These are phyloP conservation scores for Aspergillus sergii DNA, from an alignment of 2,329 filamentous ascomycete genomes.

Conservation along the genomic window DNA sequence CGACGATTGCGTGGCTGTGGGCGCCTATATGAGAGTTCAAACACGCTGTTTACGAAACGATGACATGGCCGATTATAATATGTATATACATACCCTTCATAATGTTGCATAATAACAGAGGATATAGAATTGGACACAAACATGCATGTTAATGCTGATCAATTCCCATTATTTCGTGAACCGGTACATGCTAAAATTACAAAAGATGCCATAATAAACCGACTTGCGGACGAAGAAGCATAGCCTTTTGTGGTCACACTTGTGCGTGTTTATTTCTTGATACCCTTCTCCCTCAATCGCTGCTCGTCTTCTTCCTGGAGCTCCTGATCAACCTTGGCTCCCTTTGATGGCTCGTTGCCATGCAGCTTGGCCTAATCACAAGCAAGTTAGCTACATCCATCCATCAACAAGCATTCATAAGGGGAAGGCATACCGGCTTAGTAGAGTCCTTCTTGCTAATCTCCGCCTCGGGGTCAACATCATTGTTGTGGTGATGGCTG, in stretches of 20 bases:
- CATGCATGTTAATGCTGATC: not conserved
- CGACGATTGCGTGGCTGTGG: not conserved
- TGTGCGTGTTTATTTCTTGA: conserved; percentile 31
- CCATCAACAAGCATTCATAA: not conserved
- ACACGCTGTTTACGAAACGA: conserved; percentile 14
- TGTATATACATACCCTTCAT: conserved; percentile 7
- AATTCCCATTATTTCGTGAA: not conserved
- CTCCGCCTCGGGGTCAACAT: conserved; percentile 38
- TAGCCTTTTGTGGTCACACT: not conserved
- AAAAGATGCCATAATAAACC: not conserved
- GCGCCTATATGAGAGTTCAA: not conserved
- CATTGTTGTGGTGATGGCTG: conserved; percentile 28
- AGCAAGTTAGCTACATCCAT: conserved; percentile 11
- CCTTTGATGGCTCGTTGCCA: conserved; percentile 50
- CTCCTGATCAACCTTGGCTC: conserved; percentile 51
- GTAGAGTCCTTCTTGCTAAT: conserved; percentile 47
- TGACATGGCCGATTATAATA: conserved; percentile 3
- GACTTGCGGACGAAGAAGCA: not conserved
- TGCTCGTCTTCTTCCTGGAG: conserved; percentile 48
- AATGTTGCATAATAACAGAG: conserved; percentile 6
- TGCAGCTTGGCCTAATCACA: conserved; percentile 44
- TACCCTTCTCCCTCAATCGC: conserved; percentile 47
- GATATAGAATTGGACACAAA: not conserved
- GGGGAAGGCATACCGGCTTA: conserved; percentile 37
- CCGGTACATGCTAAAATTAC: not conserved